Evolutionary conservation across 345 rosid species (phyloP), one percentile per base, ranked within the genome.

Genomic region (Murraya koenigii): DNA sequence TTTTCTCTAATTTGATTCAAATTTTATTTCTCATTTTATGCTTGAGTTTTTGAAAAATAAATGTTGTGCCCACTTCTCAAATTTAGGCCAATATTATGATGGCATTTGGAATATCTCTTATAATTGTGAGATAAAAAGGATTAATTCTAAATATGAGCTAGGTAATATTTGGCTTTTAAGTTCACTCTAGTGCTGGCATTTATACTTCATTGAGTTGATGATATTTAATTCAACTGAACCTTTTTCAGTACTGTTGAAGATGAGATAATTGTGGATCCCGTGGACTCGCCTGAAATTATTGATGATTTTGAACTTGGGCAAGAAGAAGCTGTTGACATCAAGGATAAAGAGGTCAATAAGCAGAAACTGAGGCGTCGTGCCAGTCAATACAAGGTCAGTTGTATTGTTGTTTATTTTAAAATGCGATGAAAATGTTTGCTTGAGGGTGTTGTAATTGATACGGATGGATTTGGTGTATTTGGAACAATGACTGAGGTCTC

Each of bases 251-350:
- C 98, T 49, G 88, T 86, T 36, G 99, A 96, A 88, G 97, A 91
- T 86, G 97, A 96, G 69, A 87, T 96, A 66, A 81, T 93, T n/a
- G 87, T 93, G 81, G 97, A 93, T 81, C 97, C 84, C 83, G 85
- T 81, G 55, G 94, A 93, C 44, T 81, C 93, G 75, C 94, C 95
- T 1, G 99, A 93, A 83, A 84, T 93, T 74, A 66, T 93, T 62
- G 99, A 96, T 82, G 98, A 93, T 74, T 92, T 94, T 85, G 95
- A 94, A 82, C 82, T 92, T 69, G 97, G 98, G n/a, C 92, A 89
- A 81, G 94, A 90, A 77, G 98, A 95, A 90, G 90, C 87, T 72
- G 90, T 93, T 7, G 95, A 92, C 76, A 87, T 90, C 62, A 88
- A 95, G 87, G 97, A 95, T 72, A 93, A 92, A 76, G 98, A 92